Evolutionary conservation across 139 green algal species (phyloP).

Genomic region (Edaphochlamys debaryana): DNA sequence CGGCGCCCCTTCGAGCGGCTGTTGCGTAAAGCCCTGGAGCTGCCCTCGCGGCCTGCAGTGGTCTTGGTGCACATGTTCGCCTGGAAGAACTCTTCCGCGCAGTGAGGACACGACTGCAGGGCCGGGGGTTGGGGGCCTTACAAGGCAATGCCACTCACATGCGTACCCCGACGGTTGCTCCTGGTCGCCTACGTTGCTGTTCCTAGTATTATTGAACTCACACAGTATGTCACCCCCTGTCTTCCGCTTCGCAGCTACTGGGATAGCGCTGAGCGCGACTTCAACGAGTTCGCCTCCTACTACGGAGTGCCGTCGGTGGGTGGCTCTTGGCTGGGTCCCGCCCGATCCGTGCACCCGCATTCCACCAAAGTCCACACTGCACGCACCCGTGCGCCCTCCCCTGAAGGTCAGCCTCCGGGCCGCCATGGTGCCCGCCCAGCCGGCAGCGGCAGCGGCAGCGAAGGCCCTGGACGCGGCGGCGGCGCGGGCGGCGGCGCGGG

Average conservation of each 20-base stretch:
- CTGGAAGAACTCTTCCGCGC: background rate
- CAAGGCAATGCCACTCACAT: no score
- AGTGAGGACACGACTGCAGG: background rate
- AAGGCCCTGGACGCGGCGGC: no score
- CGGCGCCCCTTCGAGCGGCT: slow-evolving; percentile 46
- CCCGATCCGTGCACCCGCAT: no score
- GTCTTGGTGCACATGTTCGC: slow-evolving; percentile 47
- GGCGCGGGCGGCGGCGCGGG: no score
- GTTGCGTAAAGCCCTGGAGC: slow-evolving; percentile 49
- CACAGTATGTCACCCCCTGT: no score
- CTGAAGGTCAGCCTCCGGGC: slow-evolving; percentile 12
- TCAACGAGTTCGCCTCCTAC: slow-evolving; percentile 47
- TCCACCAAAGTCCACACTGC: no score
- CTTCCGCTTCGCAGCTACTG: slow-evolving; percentile 28
- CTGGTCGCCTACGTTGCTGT: no score
- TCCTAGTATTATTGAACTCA: no score
- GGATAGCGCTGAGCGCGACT: slow-evolving; percentile 50
- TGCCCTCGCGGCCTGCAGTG: slow-evolving; percentile 43
- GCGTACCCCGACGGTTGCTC: no score
- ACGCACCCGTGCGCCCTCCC: no score
- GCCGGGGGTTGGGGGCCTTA: background rate
- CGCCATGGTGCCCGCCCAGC: background rate
- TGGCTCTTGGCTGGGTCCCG: no score
- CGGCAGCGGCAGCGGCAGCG: no score
- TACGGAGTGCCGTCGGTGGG: slow-evolving; percentile 52